A percentile compares a stretch with the other conserved stretches of the same genome.
Conservation (phyloP, 2,329 filamentous ascomycete species). For the Sphaerulina vaccinii region DNA sequence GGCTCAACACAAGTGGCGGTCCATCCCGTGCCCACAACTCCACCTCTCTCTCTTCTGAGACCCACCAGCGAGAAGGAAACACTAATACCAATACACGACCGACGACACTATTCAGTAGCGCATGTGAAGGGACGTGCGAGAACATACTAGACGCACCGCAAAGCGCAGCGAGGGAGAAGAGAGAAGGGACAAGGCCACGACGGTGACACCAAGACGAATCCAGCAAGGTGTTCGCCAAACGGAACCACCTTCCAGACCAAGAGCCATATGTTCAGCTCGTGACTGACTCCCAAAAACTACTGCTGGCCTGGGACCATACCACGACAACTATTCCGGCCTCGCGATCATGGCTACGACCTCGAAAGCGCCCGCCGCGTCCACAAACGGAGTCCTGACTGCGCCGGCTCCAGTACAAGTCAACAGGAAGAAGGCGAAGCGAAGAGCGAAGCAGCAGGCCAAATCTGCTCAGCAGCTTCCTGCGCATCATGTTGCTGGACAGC, state of each 20-base stretch:
- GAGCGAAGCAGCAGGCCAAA: constrained; percentile 77
- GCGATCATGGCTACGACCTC: constrained; percentile 4
- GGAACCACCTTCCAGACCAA: no score
- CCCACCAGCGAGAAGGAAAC: no score
- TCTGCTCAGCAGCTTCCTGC: constrained; percentile 48
- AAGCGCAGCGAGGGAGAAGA: neutral
- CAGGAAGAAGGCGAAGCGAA: constrained; percentile 91
- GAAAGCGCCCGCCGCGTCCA: constrained; percentile 29
- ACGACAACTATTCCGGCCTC: neutral
- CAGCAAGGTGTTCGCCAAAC: neutral
- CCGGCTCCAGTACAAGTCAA: constrained; percentile 57
- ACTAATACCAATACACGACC: neutral
- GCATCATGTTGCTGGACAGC: constrained; percentile 16
- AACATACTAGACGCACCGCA: no score
- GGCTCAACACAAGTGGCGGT: no score
- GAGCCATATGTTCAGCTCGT: neutral
- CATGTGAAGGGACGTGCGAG: neutral
- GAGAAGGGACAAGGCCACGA: neutral
- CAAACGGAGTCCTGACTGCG: constrained; percentile 32
- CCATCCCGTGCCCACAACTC: no score
- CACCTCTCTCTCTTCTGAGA: no score
- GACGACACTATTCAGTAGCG: neutral
- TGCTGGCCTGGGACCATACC: neutral
- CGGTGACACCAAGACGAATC: neutral
- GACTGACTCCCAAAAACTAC: neutral